Conservation (phyloP, 2,329 filamentous ascomycete species). For the Beauveria sp. region DNA sequence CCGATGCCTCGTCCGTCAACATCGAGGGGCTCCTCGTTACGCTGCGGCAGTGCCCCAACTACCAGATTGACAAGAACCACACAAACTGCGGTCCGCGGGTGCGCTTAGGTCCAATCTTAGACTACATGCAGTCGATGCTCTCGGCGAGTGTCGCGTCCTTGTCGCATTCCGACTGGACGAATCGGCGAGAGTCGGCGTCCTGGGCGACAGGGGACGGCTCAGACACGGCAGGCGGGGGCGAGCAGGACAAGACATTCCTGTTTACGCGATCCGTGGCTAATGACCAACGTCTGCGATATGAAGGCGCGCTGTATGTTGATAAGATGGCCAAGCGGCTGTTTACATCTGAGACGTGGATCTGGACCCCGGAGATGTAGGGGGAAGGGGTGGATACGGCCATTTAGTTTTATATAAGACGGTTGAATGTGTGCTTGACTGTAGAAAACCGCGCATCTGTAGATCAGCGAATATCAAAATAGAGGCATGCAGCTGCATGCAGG, state of each 20-base stretch:
- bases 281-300: constrained; percentile 42
- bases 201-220: constrained; percentile 28
- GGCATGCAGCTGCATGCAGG: constrained; percentile 4
- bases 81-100: constrained; percentile 64
- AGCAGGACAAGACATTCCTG: constrained; percentile 27
- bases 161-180: constrained; percentile 39
- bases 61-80: constrained; percentile 69
- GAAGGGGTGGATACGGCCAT: no score
- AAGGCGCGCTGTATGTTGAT: constrained; percentile 42
- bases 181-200: constrained; percentile 28
- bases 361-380: constrained; percentile 42
- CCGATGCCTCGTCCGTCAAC: constrained; percentile 49
- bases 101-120: constrained; percentile 56
- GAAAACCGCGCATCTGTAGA: not conserved
- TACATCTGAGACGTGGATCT: constrained; percentile 50
- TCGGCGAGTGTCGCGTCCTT: constrained; percentile 38
- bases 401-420: constrained; percentile 9
- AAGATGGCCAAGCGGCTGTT: constrained; percentile 46
- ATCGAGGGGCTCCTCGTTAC: constrained; percentile 52
- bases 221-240: constrained; percentile 14
- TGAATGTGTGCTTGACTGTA: not conserved
- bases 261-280: constrained; percentile 44
- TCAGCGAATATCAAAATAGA: not conserved
- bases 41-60: constrained; percentile 59
- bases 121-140: constrained; percentile 53